phyloP scores from a whole-genome alignment of 2,329 filamentous ascomycete species.

The Trichothecium roseum region DNA sequence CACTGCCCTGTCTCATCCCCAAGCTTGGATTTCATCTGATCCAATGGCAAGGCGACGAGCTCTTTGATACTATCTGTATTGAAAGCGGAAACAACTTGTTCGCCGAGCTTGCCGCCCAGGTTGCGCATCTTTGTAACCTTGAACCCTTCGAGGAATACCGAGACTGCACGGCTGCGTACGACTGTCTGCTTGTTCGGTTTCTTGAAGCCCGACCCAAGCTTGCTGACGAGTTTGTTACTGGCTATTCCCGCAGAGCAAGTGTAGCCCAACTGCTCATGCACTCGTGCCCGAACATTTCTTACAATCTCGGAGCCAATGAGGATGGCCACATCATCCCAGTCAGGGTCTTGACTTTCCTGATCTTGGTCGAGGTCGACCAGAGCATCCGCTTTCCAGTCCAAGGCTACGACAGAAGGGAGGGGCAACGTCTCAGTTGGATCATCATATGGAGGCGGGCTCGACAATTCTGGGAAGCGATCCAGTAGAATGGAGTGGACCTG shows the following conservation, averaged over 20 bases:
- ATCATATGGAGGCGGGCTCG: conserved; percentile 55
- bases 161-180: conserved; percentile 74
- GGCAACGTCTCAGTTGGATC: conserved; percentile 64
- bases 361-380: conserved; percentile 69
- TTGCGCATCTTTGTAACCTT: conserved; percentile 94
- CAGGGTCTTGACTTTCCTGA: conserved; percentile 71
- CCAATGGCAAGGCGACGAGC: conserved; percentile 59
- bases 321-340: conserved; percentile 93
- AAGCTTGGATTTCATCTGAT: conserved; percentile 67
- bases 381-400: conserved; percentile 80
- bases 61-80: conserved; percentile 71
- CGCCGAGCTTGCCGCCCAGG: conserved; percentile 88
- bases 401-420: conserved; percentile 52
- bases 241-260: conserved; percentile 88
- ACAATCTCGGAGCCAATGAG: conserved; percentile 84
- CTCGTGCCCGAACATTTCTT: conserved; percentile 56
- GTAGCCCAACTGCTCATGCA: conserved; percentile 66
- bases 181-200: conserved; percentile 94
- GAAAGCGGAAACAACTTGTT: conserved; percentile 73
- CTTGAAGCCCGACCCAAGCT: conserved; percentile 81
- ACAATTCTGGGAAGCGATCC: conserved; percentile 65
- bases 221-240: conserved; percentile 89
- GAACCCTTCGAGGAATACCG: conserved; percentile 70
- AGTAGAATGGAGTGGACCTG: conserved; percentile 70
- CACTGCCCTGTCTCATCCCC: conserved; percentile 78